Conservation (phyloP, 345 rosid genomes). For the Hevea brasiliensis region DNA sequence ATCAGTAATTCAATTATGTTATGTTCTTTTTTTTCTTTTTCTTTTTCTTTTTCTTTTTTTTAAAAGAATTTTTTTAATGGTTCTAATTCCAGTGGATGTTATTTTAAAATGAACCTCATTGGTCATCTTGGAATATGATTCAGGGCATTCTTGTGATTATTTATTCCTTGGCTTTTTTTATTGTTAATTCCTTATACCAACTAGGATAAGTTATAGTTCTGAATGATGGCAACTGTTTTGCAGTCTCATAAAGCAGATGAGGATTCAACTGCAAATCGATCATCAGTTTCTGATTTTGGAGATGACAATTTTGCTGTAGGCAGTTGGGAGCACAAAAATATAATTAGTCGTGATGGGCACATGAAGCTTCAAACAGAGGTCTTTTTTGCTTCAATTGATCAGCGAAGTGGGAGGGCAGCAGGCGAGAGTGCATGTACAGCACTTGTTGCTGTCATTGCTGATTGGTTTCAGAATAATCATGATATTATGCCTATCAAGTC, state of each 20-base stretch:
- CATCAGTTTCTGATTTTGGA: slow-evolving; percentile 84
- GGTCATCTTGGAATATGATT: not conserved
- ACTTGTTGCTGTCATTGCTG: slow-evolving; percentile 89
- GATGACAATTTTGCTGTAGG: slow-evolving; percentile 89
- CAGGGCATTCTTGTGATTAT: not conserved
- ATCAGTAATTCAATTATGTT: slow-evolving; percentile 3
- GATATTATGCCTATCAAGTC: slow-evolving; percentile 89
- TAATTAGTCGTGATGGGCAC: slow-evolving; percentile 80
- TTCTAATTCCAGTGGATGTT: not conserved
- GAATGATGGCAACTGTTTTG: slow-evolving; percentile 14
- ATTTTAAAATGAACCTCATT: not conserved
- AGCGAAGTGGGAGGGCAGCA: slow-evolving; percentile 87
- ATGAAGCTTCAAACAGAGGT: slow-evolving; percentile 76
- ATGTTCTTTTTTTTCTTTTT: no score
- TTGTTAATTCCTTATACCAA: not conserved
- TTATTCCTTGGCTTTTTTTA: not conserved
- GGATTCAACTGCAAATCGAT: slow-evolving; percentile 53
- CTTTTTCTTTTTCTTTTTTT: not conserved
- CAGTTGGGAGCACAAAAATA: slow-evolving; percentile 80
- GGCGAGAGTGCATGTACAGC: slow-evolving; percentile 98
- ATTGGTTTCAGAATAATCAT: slow-evolving; percentile 82
- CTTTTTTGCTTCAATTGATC: slow-evolving; percentile 93
- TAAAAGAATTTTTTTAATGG: not conserved
- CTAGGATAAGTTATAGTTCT: slow-evolving; percentile 3
- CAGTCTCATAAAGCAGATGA: slow-evolving; percentile 80